Percentiles rank a stretch among this genome's conserved stretches.
Evolutionary conservation across 768 basidiomycete genomes (phyloP).

Genomic region (Nevesoporus exiguus): DNA sequence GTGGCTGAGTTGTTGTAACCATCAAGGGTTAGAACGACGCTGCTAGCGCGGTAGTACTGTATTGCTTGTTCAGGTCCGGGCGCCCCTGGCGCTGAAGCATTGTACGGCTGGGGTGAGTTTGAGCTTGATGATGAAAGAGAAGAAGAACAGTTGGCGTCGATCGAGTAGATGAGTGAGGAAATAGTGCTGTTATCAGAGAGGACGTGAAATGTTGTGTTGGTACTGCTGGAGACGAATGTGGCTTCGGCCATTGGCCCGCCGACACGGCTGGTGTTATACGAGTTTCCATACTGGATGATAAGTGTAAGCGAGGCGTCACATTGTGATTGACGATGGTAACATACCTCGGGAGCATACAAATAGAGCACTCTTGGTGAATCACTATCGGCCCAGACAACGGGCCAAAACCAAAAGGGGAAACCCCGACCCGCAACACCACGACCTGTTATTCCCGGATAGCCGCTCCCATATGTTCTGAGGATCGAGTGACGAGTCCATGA

Average conservation of each 20-base stretch:
- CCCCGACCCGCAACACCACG: slow-evolving; percentile 46
- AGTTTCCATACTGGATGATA: slow-evolving; percentile 42
- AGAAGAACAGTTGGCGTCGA: slow-evolving; percentile 43
- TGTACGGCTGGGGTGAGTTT: slow-evolving; percentile 33
- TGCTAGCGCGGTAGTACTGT: slow-evolving; percentile 71
- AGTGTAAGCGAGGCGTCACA: background rate
- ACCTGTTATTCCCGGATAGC: slow-evolving; percentile 50
- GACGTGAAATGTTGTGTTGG: slow-evolving; percentile 42
- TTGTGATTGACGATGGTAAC: background rate
- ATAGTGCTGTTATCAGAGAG: slow-evolving; percentile 49
- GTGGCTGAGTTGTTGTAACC: slow-evolving; percentile 64
- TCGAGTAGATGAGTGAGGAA: slow-evolving; percentile 39
- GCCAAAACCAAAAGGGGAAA: slow-evolving; percentile 71
- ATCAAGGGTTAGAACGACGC: slow-evolving; percentile 56
- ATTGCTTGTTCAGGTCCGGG: slow-evolving; percentile 51
- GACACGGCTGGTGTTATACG: slow-evolving; percentile 45
- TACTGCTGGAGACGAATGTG: slow-evolving; percentile 38
- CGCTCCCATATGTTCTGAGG: slow-evolving; percentile 55
- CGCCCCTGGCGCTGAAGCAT: slow-evolving; percentile 21
- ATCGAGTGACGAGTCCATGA: background rate
- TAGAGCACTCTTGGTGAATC: slow-evolving; percentile 31
- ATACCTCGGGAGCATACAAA: slow-evolving; percentile 42
- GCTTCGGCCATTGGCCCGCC: slow-evolving; percentile 44
- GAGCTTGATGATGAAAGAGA: slow-evolving; percentile 33
- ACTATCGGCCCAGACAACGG: slow-evolving; percentile 46